Conservation (phyloP, 495 filamentous ascomycete genomes). For the Sordaria brevicollis region DNA sequence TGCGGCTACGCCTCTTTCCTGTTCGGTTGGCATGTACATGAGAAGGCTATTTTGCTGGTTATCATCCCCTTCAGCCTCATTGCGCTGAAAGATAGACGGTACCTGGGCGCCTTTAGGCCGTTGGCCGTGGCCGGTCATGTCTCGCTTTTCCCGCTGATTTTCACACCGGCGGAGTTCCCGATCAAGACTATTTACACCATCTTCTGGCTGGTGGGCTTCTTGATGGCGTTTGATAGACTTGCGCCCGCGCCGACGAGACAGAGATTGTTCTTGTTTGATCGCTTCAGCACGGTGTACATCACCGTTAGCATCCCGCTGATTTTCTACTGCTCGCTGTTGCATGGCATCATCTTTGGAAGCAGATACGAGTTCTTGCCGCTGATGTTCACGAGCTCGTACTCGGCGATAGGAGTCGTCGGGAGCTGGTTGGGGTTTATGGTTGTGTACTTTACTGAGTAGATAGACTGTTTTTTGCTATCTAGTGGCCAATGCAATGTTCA, state of each 20-base stretch:
- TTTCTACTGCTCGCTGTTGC: conserved; percentile 74
- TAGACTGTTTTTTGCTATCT: neutral
- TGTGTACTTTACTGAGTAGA: conserved; percentile 71
- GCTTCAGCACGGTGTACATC: conserved; percentile 82
- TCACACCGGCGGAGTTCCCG: conserved; percentile 83
- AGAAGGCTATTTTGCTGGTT: conserved; percentile 90
- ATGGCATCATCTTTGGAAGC: conserved; percentile 72
- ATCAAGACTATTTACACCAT: conserved; percentile 89
- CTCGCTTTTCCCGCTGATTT: conserved; percentile 87
- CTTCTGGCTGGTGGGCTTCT: conserved; percentile 81
- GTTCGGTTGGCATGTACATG: conserved; percentile 98
- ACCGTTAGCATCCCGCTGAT: conserved; percentile 81
- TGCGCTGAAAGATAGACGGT: conserved; percentile 82
- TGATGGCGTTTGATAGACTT: conserved; percentile 75
- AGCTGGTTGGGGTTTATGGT: conserved; percentile 96
- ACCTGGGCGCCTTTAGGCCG: conserved; percentile 85
- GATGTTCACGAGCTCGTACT: conserved; percentile 97
- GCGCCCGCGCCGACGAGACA: conserved; percentile 68
- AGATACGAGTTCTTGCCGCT: conserved; percentile 83
- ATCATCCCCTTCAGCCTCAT: conserved; percentile 94
- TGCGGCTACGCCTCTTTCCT: conserved; percentile 95
- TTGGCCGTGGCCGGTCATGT: conserved; percentile 90
- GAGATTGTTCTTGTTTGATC: conserved; percentile 78
- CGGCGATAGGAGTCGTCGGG: conserved; percentile 85
- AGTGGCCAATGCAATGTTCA: conserved; percentile 1